phyloP scores from a whole-genome alignment of 2,329 filamentous ascomycete species.

The Colletotrichum tanaceti region DNA sequence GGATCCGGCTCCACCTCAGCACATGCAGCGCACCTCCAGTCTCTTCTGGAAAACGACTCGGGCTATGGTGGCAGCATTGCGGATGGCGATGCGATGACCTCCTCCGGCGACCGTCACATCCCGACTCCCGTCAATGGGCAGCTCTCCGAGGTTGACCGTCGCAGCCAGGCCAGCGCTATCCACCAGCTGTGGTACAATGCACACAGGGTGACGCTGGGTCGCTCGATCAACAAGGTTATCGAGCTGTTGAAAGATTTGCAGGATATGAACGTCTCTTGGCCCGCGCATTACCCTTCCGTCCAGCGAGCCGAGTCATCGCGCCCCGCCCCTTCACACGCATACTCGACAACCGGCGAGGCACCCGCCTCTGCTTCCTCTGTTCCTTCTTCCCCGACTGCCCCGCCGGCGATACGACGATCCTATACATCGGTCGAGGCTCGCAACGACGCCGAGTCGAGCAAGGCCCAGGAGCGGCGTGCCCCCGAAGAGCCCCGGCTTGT shows the following conservation, averaged over 20 bases:
- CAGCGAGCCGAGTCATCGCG: slow-evolving; percentile 70
- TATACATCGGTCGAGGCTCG: slow-evolving; percentile 72
- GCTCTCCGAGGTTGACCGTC: slow-evolving; percentile 59
- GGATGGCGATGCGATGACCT: slow-evolving; percentile 66
- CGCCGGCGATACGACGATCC: slow-evolving; percentile 71
- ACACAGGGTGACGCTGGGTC: slow-evolving; percentile 86
- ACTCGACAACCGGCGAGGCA: slow-evolving; percentile 67
- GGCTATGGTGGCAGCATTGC: slow-evolving; percentile 87
- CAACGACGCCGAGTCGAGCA: slow-evolving; percentile 77
- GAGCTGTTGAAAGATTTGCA: slow-evolving; percentile 86
- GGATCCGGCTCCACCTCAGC: slow-evolving; percentile 84
- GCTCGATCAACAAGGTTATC: slow-evolving; percentile 87
- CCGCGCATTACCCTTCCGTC: slow-evolving; percentile 92
- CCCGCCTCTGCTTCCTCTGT: slow-evolving; percentile 52
- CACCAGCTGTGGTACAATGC: slow-evolving; percentile 96
- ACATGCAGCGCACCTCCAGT: slow-evolving; percentile 83
- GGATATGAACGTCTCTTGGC: slow-evolving; percentile 91
- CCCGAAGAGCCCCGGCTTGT: slow-evolving; percentile 82
- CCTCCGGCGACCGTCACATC: slow-evolving; percentile 43
- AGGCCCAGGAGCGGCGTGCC: slow-evolving; percentile 70
- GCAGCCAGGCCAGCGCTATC: slow-evolving; percentile 80
- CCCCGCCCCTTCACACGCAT: slow-evolving; percentile 72
- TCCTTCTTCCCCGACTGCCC: slow-evolving; percentile 55
- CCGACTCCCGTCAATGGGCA: slow-evolving; percentile 37
- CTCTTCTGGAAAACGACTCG: slow-evolving; percentile 86